phyloP scores from a whole-genome alignment of 2,329 filamentous ascomycete genomes.

The Cercospora janseana region DNA sequence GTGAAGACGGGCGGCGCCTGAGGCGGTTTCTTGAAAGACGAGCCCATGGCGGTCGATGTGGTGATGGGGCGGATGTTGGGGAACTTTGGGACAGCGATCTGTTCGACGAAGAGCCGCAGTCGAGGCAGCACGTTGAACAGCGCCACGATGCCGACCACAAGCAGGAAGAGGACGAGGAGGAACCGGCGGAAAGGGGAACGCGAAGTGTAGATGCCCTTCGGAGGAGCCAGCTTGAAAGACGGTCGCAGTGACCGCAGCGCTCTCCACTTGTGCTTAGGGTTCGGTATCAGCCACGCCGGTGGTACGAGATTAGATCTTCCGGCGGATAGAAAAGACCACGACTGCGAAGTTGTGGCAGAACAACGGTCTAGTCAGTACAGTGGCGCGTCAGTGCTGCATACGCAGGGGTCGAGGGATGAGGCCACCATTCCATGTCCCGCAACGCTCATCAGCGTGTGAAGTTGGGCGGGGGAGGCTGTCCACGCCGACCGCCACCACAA shows the following conservation, averaged over 20 bases:
- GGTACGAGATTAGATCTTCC: too few species aligned
- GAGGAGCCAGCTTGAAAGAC: constrained; percentile 8
- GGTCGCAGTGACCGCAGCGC: constrained; percentile 1
- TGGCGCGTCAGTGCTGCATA: too few species aligned
- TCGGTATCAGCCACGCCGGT: constrained; percentile 6
- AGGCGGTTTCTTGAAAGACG: constrained; percentile 69
- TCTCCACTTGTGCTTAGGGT: constrained; percentile 1
- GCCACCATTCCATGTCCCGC: too few species aligned
- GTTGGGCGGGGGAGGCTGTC: too few species aligned
- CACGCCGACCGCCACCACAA: too few species aligned
- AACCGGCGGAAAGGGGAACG: constrained; percentile 24
- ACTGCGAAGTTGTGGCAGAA: too few species aligned
- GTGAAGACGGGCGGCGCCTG: constrained; percentile 74
- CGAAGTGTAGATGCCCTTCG: constrained; percentile 6
- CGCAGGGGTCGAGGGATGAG: too few species aligned
- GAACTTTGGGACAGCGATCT: constrained; percentile 33
- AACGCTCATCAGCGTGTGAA: too few species aligned
- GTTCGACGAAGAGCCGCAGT: constrained; percentile 33
- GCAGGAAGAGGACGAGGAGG: constrained; percentile 36
- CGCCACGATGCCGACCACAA: constrained; percentile 37
- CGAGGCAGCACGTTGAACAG: constrained; percentile 36
- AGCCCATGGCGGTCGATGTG: constrained; percentile 60
- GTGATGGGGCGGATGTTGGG: constrained; percentile 40
- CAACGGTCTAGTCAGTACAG: too few species aligned
- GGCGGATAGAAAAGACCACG: too few species aligned